Base-by-base conservation (phyloP, 352 stramenopile species). In the Phytopythium chamaehyphon region DNA sequence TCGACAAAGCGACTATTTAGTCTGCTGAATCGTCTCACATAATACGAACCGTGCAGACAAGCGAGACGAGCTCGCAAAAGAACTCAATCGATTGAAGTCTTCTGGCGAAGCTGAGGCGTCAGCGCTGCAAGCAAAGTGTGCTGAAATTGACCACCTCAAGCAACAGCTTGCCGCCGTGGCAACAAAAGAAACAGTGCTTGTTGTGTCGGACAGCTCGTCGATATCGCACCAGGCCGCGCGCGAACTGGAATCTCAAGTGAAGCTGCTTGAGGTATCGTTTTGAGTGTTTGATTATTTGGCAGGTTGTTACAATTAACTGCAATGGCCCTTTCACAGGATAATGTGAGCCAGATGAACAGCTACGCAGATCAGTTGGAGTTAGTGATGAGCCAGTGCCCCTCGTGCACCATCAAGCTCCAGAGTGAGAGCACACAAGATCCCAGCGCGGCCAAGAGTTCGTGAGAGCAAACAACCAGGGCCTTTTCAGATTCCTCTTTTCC, bases 281-380 rank as follows among this genome's bases (percentile, higher is more conserved):
- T 7, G 14, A 39, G n/a, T 49, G 10, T 11, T 24, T 51, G 2
- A 15, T 14, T 12, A 37, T 21, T 1, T 14, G 38, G 5, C 14
- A 47, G 8, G 37, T 6, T 10, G 19, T 35, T 26, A 48, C 35
- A 51, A 15, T 11, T 19, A 26, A n/a, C 22, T 6, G 42, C 19
- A 36, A 14, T 0, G 16, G 28, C 9, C 19, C 22, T 36, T 49
- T 40, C 23, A 3, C 54, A 91, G 81, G 81, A 91, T 31, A 91
- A 87, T 38, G 52, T 91, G 55, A 65, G 63, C 15, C 81, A 91
- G 45, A 83, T 91, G 62, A 91, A 91, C 54, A 70, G 57, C 43
- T 91, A 91, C 43, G 81, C 81, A 10, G 81, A 91, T 52, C 81
- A 91, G 43, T 53, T 91, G 11, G 81, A 91, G 51, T 64, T 87